These are phyloP conservation scores for Sindora glabra DNA, from an alignment of 306 rosid genomes.

Conservation along the genomic window DNA sequence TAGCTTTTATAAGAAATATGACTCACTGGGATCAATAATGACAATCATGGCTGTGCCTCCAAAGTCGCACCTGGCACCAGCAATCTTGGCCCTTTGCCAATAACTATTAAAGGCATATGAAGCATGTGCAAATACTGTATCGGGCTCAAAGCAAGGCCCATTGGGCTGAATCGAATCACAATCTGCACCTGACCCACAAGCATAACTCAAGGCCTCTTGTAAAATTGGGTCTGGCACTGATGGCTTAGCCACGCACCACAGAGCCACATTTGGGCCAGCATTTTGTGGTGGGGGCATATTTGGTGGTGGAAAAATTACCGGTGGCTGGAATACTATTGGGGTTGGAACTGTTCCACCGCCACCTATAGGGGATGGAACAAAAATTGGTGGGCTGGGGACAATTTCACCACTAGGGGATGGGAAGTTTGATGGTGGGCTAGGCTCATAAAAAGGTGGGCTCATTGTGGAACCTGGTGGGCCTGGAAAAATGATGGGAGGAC, in stretches of 20 bases:
- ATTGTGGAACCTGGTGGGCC: conserved; percentile 24
- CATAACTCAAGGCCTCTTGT: conserved; percentile 91
- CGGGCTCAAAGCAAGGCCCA: conserved; percentile 71
- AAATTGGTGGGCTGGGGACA: conserved; percentile 28
- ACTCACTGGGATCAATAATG: conserved; percentile 78
- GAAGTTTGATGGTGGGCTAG: conserved; percentile 33
- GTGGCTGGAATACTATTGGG: conserved; percentile 68
- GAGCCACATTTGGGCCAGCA: conserved; percentile 25
- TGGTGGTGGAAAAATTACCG: conserved; percentile 79
- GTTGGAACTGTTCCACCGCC: conserved; percentile 46
- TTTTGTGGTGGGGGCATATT: conserved; percentile 49
- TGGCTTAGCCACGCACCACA: conserved; percentile 97
- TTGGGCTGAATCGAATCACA: conserved; percentile 56
- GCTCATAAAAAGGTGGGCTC: conserved; percentile 41
- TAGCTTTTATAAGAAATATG: not conserved
- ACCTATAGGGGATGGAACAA: conserved; percentile 42
- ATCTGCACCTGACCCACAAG: conserved; percentile 85
- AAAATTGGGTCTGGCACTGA: conserved; percentile 91
- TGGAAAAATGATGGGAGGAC: conserved; percentile 31
- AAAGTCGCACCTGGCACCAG: conserved; percentile 75
- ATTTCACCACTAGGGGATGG: conserved; percentile 40
- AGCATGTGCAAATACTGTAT: conserved; percentile 62
- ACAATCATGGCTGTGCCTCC: conserved; percentile 90
- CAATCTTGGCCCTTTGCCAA: conserved; percentile 71
- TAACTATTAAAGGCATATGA: conserved; percentile 86